Conservation (phyloP, 257 asterid genomes). For the Forsythia viridissima region DNA sequence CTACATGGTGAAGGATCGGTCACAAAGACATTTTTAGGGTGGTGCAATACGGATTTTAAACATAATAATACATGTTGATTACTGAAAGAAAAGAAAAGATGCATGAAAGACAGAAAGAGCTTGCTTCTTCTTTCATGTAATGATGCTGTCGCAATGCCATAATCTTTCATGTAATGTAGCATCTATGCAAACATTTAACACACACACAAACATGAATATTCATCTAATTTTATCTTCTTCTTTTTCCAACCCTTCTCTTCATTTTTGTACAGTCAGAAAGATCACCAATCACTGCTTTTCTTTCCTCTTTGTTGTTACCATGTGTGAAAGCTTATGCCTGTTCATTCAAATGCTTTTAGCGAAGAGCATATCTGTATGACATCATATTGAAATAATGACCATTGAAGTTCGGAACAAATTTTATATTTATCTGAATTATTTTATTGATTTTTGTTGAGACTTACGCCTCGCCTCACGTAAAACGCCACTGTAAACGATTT, state of each 20-base stretch:
- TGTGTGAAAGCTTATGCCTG: background rate
- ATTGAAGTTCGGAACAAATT: too few species aligned
- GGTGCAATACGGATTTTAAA: background rate
- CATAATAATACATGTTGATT: background rate
- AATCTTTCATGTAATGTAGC: background rate
- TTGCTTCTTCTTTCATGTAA: background rate
- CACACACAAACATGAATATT: background rate
- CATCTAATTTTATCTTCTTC: too few species aligned
- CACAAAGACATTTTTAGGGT: background rate
- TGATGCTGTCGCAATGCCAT: background rate
- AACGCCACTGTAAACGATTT: too few species aligned
- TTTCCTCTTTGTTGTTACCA: background rate
- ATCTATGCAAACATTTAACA: background rate
- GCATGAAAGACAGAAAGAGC: background rate
- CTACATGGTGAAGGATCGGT: background rate
- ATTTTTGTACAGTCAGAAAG: too few species aligned
- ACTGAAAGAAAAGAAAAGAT: background rate
- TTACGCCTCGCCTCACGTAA: too few species aligned
- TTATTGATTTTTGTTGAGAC: too few species aligned
- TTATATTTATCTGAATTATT: too few species aligned
- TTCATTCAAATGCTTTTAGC: background rate
- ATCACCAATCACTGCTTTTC: too few species aligned
- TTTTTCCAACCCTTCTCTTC: too few species aligned
- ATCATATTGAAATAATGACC: too few species aligned
- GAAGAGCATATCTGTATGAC: background rate